These are phyloP conservation scores for Microdochium nivale DNA, from an alignment of 2,329 filamentous ascomycete species.

Conservation along the genomic window DNA sequence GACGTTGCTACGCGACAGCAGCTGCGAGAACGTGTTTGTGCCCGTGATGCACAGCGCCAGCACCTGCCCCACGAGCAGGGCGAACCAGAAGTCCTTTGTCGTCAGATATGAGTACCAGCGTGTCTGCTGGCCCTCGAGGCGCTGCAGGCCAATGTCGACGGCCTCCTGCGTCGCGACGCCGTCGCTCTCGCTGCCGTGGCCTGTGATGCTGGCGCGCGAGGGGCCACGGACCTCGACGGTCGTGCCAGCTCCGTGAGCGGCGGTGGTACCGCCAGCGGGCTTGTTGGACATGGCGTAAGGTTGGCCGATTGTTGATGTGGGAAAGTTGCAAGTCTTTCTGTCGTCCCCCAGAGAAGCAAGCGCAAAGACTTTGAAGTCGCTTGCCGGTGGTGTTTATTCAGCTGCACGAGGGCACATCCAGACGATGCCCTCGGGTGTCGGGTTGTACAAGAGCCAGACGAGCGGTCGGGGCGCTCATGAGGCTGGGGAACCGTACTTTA, in stretches of 20 bases:
- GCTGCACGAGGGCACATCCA: slow-evolving; percentile 31
- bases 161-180: slow-evolving; percentile 22
- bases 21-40: slow-evolving; percentile 81
- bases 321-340: slow-evolving; percentile 42
- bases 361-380: slow-evolving; percentile 61
- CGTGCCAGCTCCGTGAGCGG: slow-evolving; percentile 5
- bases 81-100: slow-evolving; percentile 81
- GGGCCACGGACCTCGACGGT: slow-evolving; percentile 13
- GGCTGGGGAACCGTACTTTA: not conserved
- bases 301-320: not conserved
- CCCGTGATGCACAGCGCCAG: slow-evolving; percentile 84
- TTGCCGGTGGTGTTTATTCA: slow-evolving; percentile 36
- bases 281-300: not conserved
- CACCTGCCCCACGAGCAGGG: slow-evolving; percentile 72
- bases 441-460: not conserved
- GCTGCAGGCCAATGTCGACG: slow-evolving; percentile 42
- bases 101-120: slow-evolving; percentile 67
- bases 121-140: slow-evolving; percentile 43
- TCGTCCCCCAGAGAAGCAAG: slow-evolving; percentile 43
- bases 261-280: not conserved
- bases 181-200: slow-evolving; percentile 7
- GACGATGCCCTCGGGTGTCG: slow-evolving; percentile 22
- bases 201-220: slow-evolving; percentile 10
- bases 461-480: slow-evolving; percentile 1
- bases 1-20: slow-evolving; percentile 58